Percentiles rank a stretch among this genome's conserved stretches.
phyloP scores from a whole-genome alignment of 2,329 filamentous ascomycete genomes.

The Diaporthe capsici region DNA sequence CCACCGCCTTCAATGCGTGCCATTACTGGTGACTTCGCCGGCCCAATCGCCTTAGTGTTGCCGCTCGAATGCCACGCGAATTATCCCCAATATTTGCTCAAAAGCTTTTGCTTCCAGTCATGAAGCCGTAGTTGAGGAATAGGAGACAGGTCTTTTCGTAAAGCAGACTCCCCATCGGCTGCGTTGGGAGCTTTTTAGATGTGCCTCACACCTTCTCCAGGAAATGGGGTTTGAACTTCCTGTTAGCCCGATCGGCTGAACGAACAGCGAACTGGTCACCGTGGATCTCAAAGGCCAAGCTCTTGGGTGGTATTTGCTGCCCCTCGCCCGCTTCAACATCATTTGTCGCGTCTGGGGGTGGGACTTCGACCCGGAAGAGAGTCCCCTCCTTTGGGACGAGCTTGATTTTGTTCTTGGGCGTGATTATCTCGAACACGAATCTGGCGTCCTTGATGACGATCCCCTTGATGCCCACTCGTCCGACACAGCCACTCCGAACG shows the following conservation, averaged over 20 bases:
- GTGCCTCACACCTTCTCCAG: conserved; percentile 77
- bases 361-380: conserved; percentile 83
- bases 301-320: conserved; percentile 39
- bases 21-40: not conserved
- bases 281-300: conserved; percentile 84
- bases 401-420: conserved; percentile 78
- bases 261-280: conserved; percentile 89
- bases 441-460: conserved; percentile 92
- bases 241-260: conserved; percentile 87
- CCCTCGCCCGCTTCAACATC: conserved; percentile 44
- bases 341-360: conserved; percentile 54
- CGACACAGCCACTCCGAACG: conserved; percentile 83
- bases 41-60: not conserved
- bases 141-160: too few relatives aligned
- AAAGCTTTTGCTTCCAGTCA: not conserved
- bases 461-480: conserved; percentile 85
- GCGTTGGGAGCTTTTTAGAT: not conserved
- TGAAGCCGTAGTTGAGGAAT: not conserved
- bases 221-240: conserved; percentile 91
- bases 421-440: conserved; percentile 89
- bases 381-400: conserved; percentile 91
- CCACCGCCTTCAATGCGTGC: not conserved
- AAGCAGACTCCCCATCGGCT: too few relatives aligned
- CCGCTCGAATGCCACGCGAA: not conserved
- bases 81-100: not conserved